Base-by-base conservation (phyloP, 352 stramenopile genomes). In the Pythium vanterpoolii region DNA sequence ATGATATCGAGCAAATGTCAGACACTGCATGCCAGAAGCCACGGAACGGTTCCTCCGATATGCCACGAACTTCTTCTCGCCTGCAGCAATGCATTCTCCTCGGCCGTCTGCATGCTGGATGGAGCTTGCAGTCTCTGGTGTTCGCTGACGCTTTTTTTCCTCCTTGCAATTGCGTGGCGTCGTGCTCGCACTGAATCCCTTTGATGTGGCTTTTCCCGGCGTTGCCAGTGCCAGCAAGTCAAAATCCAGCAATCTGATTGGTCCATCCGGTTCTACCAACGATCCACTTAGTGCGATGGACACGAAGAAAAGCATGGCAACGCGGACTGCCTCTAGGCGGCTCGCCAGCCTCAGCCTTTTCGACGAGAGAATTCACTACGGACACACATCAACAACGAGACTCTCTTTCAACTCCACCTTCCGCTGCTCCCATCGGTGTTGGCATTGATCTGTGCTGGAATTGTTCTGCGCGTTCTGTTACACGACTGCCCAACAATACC, bases 151-250 rank as follows among this genome's bases (percentile, higher is more conserved):
- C 2, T 9, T 38, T 38, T 9, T 14, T 38, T 38, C 33, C 33
- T 9, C 10, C 33, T 38, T 6, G 33, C 11, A 14, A 38, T 14
- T 38, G n/a, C n/a, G n/a, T n/a, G n/a, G n/a, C n/a, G n/a, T n/a
- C n/a, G n/a, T n/a, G n/a, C n/a, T 38, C 10, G 16, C 11, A 38
- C 16, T 9, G 33, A 38, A 38, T 38, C 33, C 33, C 10, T 38
- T 18, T 9, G 33, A 4, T 9, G 23, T n/a, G 18, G 18, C 18
- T 26, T 48, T 28, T 48, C 36, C 50, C 36, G 38, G 16, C 36
- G 50, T 58, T 48, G 42, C 38, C 28, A 36, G 38, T 64, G 56
- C 56, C 56, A 64, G 56, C 56, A 45, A 56, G 47, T 5, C 34
- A 7, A 2, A 19, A n/a, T 51, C 1, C 21, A 14, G 31, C 39